These are phyloP conservation scores for Neonectria ditissima DNA, from an alignment of 2,329 filamentous ascomycete genomes.

Conservation along the genomic window DNA sequence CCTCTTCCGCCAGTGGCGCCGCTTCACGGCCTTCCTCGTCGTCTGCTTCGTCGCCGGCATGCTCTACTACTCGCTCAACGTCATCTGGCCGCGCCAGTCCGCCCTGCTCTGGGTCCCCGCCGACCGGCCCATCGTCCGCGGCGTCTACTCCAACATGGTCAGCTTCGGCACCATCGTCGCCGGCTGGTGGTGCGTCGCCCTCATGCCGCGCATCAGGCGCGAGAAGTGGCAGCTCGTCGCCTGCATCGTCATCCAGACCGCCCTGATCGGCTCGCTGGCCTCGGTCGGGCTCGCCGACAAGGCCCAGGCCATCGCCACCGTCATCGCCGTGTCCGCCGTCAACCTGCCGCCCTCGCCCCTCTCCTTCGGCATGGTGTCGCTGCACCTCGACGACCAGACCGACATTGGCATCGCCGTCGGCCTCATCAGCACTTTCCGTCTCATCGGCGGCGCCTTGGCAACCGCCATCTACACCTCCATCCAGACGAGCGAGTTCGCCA, in stretches of 20 bases:
- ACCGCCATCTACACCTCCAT: conserved; percentile 53
- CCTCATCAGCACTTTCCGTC: conserved; percentile 48
- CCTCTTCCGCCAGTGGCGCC: conserved; percentile 41
- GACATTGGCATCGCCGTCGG: conserved; percentile 52
- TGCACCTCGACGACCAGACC: conserved; percentile 50
- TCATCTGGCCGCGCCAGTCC: conserved; percentile 43
- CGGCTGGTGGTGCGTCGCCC: conserved; percentile 41
- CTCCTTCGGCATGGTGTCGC: conserved; percentile 48
- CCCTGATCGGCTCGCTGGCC: conserved; percentile 48
- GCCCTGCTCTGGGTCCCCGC: conserved; percentile 40
- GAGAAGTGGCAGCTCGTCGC: conserved; percentile 48
- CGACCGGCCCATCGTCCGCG: conserved; percentile 39
- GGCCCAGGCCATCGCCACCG: conserved; percentile 47
- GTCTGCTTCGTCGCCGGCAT: conserved; percentile 40
- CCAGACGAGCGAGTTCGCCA: conserved; percentile 45
- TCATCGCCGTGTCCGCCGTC: conserved; percentile 43
- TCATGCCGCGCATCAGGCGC: conserved; percentile 43
- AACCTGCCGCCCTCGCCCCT: conserved; percentile 46
- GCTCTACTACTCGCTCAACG: conserved; percentile 41
- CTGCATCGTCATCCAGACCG: conserved; percentile 47
- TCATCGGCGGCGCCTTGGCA: conserved; percentile 51
- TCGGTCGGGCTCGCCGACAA: conserved; percentile 48
- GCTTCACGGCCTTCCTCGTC: conserved; percentile 30
- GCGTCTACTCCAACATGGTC: conserved; percentile 42
- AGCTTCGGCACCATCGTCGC: conserved; percentile 40